These are phyloP conservation scores for Kwoniella sp. DNA, from an alignment of 768 basidiomycete species.

Conservation along the genomic window DNA sequence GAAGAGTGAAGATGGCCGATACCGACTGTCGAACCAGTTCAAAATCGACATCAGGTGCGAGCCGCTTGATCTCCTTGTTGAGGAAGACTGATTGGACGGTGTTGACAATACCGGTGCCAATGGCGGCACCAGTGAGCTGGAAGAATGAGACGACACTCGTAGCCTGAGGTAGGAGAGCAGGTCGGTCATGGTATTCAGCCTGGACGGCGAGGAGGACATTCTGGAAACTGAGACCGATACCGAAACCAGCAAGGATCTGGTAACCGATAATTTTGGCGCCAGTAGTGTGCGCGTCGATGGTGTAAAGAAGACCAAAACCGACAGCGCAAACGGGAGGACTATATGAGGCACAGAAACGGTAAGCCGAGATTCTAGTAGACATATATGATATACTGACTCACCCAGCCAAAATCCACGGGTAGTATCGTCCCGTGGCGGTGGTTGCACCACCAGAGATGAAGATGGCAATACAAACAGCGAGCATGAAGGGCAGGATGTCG, in stretches of 20 bases:
- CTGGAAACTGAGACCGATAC: slow-evolving; percentile 55
- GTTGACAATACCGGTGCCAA: slow-evolving; percentile 50
- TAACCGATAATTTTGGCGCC: slow-evolving; percentile 55
- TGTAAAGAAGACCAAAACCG: slow-evolving; percentile 57
- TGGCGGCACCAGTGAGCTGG: slow-evolving; percentile 47
- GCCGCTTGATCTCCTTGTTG: slow-evolving; percentile 32
- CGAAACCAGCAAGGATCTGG: slow-evolving; percentile 57
- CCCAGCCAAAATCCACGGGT: slow-evolving; percentile 51
- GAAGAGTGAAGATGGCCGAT: slow-evolving; percentile 36
- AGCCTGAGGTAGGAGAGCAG: slow-evolving; percentile 45
- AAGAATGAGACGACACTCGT: slow-evolving; percentile 49
- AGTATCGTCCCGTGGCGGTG: slow-evolving; percentile 53
- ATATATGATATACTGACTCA: slow-evolving; percentile 2
- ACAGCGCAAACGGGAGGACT: slow-evolving; percentile 53
- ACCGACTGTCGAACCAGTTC: slow-evolving; percentile 39
- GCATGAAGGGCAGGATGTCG: slow-evolving; percentile 58
- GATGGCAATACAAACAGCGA: slow-evolving; percentile 51
- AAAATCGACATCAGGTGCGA: slow-evolving; percentile 41
- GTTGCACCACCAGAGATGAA: slow-evolving; percentile 52
- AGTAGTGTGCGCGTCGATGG: slow-evolving; percentile 48
- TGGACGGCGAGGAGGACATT: slow-evolving; percentile 47
- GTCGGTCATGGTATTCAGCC: slow-evolving; percentile 37
- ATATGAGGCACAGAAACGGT: background rate
- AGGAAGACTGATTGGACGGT: slow-evolving; percentile 45
- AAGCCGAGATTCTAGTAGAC: background rate